Evolutionary conservation across 352 stramenopile species (phyloP).

Genomic region (Elongisporangium anandrum): DNA sequence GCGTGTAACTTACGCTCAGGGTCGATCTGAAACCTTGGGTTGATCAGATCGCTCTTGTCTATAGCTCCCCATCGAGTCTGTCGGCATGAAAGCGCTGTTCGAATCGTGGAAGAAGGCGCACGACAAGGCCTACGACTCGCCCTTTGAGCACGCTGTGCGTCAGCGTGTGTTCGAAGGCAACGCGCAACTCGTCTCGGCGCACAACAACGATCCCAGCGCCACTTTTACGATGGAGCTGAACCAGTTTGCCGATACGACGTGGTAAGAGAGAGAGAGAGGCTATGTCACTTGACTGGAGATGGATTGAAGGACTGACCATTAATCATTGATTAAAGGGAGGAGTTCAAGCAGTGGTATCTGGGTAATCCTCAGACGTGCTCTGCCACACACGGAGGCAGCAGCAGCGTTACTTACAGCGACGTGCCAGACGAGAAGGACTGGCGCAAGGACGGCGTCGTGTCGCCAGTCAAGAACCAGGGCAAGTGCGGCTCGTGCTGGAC

Average conservation of each 20-base stretch:
- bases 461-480: slow-evolving; percentile 98
- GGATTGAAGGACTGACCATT: too few species aligned
- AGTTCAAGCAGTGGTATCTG: slow-evolving; percentile 73
- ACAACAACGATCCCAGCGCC: slow-evolving; percentile 44
- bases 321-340: too few species aligned
- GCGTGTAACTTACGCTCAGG: neutral
- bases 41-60: neutral
- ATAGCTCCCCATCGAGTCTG: slow-evolving; percentile 17
- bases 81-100: slow-evolving; percentile 39
- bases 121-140: slow-evolving; percentile 44
- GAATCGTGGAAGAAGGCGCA: slow-evolving; percentile 38
- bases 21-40: slow-evolving; percentile 1
- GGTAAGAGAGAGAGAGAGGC: too few species aligned
- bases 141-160: slow-evolving; percentile 46
- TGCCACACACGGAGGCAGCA: slow-evolving; percentile 32
- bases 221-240: slow-evolving; percentile 75
- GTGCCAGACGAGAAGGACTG: slow-evolving; percentile 93
- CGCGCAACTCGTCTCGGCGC: slow-evolving; percentile 43
- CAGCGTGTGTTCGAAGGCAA: slow-evolving; percentile 57
- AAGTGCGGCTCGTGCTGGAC: slow-evolving; percentile 98
- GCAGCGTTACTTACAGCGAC: slow-evolving; percentile 22
- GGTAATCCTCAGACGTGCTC: slow-evolving; percentile 69
- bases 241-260: slow-evolving; percentile 69
- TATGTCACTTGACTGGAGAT: too few species aligned
- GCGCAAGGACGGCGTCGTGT: slow-evolving; percentile 90